Conservation (phyloP, 495 filamentous ascomycete genomes). For the Aspergillus nidulans region DNA sequence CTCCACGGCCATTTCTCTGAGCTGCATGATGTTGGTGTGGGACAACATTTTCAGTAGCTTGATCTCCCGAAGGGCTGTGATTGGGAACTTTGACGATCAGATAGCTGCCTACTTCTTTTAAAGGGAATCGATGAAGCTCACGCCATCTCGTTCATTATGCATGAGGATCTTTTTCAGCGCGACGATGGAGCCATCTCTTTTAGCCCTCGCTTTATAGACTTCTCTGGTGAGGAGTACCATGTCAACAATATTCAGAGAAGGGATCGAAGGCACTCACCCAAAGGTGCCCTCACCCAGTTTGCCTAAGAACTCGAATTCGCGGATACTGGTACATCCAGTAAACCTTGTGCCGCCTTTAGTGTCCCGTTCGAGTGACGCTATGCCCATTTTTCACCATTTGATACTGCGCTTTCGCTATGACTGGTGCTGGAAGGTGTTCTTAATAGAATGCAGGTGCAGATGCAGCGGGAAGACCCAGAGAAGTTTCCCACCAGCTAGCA, state of each 20-base stretch:
- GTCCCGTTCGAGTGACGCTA: slow-evolving; percentile 29
- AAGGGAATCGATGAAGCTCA: slow-evolving; percentile 31
- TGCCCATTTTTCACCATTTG: slow-evolving; percentile 27
- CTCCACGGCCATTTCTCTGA: slow-evolving; percentile 97
- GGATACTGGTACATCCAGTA: slow-evolving; percentile 79
- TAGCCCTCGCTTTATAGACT: slow-evolving; percentile 84
- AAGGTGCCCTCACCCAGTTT: slow-evolving; percentile 99
- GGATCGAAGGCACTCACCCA: slow-evolving; percentile 51
- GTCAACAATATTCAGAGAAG: background rate
- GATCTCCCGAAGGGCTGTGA: slow-evolving; percentile 96
- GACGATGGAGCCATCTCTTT: slow-evolving; percentile 64
- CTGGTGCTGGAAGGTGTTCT: background rate
- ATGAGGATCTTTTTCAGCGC: slow-evolving; percentile 96
- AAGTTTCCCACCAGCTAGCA: no score
- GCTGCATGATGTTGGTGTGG: slow-evolving; percentile 78
- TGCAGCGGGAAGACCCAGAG: no score
- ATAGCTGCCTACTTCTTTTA: slow-evolving; percentile 4
- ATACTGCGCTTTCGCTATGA: background rate
- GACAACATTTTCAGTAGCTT: slow-evolving; percentile 92
- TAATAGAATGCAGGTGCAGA: background rate
- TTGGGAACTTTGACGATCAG: slow-evolving; percentile 63
- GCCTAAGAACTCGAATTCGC: slow-evolving; percentile 78
- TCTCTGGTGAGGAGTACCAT: slow-evolving; percentile 55
- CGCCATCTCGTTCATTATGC: slow-evolving; percentile 95
- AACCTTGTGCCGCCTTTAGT: slow-evolving; percentile 51